These are phyloP conservation scores for Sonneratia alba DNA, from an alignment of 345 rosid species.

Conservation along the genomic window DNA sequence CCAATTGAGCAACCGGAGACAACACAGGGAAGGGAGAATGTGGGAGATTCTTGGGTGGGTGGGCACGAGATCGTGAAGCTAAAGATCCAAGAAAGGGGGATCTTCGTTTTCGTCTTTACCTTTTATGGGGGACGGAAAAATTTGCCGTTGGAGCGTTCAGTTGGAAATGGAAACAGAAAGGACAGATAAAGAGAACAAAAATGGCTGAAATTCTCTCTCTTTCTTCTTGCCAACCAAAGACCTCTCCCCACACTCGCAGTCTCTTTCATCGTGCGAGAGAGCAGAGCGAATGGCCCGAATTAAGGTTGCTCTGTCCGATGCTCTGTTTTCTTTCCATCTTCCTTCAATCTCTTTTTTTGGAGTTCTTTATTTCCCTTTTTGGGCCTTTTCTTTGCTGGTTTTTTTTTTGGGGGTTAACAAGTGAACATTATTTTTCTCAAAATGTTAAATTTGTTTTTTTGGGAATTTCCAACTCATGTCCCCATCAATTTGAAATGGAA, in stretches of 20 bases:
- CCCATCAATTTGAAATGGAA: neutral
- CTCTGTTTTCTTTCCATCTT: neutral
- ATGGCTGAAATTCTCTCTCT: too few species aligned
- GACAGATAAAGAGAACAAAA: too few species aligned
- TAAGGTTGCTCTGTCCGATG: too few species aligned
- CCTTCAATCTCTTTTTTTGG: neutral
- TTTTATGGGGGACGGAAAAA: neutral
- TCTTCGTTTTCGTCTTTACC: neutral
- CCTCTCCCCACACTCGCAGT: too few species aligned
- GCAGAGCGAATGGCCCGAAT: too few species aligned
- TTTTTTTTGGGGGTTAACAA: neutral
- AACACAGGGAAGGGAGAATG: neutral
- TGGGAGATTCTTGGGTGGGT: neutral
- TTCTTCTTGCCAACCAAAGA: neutral
- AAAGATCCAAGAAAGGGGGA: slow-evolving; percentile 7
- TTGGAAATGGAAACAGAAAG: neutral
- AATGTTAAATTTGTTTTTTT: neutral
- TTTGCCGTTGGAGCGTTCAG: too few species aligned
- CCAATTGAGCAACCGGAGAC: slow-evolving; percentile 4
- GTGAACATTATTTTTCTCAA: too few species aligned
- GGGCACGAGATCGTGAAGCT: neutral
- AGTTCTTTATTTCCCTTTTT: neutral
- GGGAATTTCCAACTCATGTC: neutral
- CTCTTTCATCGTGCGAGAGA: neutral
- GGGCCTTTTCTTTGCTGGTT: neutral